phyloP scores from a whole-genome alignment of 1,139 yeast genomes.

The Geotrichum fermentans region DNA sequence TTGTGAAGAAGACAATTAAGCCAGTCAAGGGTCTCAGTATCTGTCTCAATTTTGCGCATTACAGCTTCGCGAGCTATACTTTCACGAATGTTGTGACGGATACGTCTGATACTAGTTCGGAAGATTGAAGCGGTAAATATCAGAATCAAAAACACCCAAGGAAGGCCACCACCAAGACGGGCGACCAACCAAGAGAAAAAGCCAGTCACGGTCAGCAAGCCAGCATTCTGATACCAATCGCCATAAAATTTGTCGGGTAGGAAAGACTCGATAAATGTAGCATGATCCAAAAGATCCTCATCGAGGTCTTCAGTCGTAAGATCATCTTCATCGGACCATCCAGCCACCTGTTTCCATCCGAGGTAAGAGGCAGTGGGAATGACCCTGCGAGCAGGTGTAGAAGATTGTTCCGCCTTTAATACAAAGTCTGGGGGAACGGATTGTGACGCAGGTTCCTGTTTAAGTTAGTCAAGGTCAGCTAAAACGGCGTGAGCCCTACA shows the following conservation, averaged over 20 bases:
- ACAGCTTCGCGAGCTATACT: slow-evolving; percentile 82
- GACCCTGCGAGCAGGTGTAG: not conserved
- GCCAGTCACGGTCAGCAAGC: slow-evolving; percentile 58
- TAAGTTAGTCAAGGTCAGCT: too few species aligned
- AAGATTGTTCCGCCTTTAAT: slow-evolving; percentile 1
- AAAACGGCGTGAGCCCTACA: too few species aligned
- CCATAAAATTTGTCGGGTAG: slow-evolving; percentile 74
- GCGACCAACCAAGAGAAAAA: slow-evolving; percentile 76
- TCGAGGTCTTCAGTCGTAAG: slow-evolving; percentile 57
- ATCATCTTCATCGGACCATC: slow-evolving; percentile 67
- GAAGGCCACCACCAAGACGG: slow-evolving; percentile 67
- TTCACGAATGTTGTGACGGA: slow-evolving; percentile 69
- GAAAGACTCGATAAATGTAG: slow-evolving; percentile 66
- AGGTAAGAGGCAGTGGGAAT: slow-evolving; percentile 30
- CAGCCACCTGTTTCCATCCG: slow-evolving; percentile 94
- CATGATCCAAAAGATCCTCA: slow-evolving; percentile 58
- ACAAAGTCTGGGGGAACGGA: slow-evolving; percentile 15
- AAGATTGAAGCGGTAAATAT: slow-evolving; percentile 60
- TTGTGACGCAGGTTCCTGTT: slow-evolving; percentile 14
- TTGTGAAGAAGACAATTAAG: slow-evolving; percentile 78
- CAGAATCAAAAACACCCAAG: slow-evolving; percentile 72
- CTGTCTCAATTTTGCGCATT: slow-evolving; percentile 73
- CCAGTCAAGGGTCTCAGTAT: slow-evolving; percentile 94
- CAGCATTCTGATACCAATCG: slow-evolving; percentile 93
- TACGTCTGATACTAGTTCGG: slow-evolving; percentile 76